Evolutionary conservation across 164 flowering plant genomes (phyloP), one percentile per base, ranked within the genome.

Genomic region (Platanus orientalis): DNA sequence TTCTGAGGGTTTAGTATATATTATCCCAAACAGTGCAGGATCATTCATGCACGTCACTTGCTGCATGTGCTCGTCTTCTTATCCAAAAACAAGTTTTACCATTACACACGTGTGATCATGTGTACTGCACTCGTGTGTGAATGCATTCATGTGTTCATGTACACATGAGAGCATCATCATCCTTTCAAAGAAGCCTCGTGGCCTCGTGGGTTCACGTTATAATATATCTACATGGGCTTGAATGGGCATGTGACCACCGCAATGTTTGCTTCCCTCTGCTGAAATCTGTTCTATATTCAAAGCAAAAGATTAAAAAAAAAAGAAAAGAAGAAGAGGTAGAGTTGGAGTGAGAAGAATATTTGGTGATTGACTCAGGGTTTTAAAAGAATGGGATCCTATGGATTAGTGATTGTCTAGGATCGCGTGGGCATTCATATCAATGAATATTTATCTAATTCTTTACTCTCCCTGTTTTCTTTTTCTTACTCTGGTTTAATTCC

Each of bases 391-490:
- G 44, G 54, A 21, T 20, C 47, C 62, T 65, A 1, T 58, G 68
- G 68, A 64, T 69, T 57, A 54, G 64, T 63, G 52, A 63, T 75
- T 2, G 81, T 75, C 82, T 69, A 69, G 74, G 72, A 69, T 77
- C 70, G 52, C 73, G 83, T 58, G 69, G 83, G 73, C 85, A 79
- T 16, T 52, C 28, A 48, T 62, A 63, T 70, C 17, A 10, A 4
- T 4, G 10, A 9, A 44, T 16, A 42, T 42, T 9, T 32, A 32
- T 32, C 4, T 32, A 32, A 36, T 36, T 36, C 42, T 7, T 7
- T 36, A 14, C 9, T 36, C 5, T 10, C 0, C 0, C 42, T 7
- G 12, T 36, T 7, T 10, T 7, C 5, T 36, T 36, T 32, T 1
- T 3, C 42, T 7, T 36, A 36, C n/a, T n/a, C n/a, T n/a, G n/a